Percentiles rank a stretch among this genome's conserved stretches.
Conservation (phyloP, 345 rosid genomes). For the Ceriops tagal region DNA sequence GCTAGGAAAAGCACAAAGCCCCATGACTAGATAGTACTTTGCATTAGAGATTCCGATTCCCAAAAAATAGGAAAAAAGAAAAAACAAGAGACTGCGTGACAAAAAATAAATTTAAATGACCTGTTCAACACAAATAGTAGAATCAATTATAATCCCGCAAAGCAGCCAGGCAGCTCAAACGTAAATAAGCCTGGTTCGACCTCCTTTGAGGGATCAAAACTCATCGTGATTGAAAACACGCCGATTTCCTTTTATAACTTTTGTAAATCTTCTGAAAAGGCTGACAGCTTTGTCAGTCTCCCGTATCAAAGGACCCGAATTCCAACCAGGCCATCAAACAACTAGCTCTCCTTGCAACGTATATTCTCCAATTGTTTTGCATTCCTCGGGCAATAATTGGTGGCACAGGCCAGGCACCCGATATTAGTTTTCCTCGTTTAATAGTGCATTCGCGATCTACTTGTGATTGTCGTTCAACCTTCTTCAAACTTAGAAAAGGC, state of each 20-base stretch:
- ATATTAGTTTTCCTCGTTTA: neutral
- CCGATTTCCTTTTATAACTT: neutral
- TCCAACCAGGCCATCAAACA: too few species aligned
- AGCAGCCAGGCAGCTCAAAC: neutral
- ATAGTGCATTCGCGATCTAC: neutral
- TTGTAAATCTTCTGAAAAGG: too few species aligned
- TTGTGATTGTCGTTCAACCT: constrained; percentile 11
- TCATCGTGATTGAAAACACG: constrained; percentile 2
- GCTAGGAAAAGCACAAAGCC: too few species aligned
- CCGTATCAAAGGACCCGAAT: too few species aligned
- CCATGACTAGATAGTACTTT: too few species aligned
- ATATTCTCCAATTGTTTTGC: neutral
- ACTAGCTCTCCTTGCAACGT: neutral
- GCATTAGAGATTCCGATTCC: too few species aligned
- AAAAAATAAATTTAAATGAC: too few species aligned
- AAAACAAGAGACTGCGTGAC: too few species aligned
- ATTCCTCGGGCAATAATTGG: neutral
- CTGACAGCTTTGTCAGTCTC: too few species aligned
- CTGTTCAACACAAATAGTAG: too few species aligned
- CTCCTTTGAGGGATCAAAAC: neutral
- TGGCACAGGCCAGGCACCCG: neutral
- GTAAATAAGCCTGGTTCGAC: neutral
- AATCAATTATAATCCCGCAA: neutral
- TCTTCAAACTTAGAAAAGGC: constrained; percentile 53
- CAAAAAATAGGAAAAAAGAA: too few species aligned